Conservation (phyloP, 495 filamentous ascomycete species). For the Aspergillus affinis region DNA sequence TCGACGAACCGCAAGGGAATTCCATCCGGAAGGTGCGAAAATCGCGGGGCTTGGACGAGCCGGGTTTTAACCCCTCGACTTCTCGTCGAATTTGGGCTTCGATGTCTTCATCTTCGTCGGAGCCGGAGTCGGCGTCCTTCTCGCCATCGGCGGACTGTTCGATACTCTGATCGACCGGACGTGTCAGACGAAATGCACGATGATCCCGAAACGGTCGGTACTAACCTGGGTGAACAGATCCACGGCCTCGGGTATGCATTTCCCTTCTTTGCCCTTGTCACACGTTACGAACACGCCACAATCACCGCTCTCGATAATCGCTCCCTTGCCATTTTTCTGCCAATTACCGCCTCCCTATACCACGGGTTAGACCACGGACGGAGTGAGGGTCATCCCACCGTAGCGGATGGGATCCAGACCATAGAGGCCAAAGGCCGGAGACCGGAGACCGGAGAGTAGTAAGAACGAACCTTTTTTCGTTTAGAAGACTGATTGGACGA, state of each 20-base stretch:
- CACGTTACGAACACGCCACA: slow-evolving; percentile 89
- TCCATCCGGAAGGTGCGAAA: slow-evolving; percentile 69
- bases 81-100: slow-evolving; percentile 81
- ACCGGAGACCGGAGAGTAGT: too few relatives aligned
- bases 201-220: not conserved
- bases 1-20: slow-evolving; percentile 67
- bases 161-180: slow-evolving; percentile 20
- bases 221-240: slow-evolving; percentile 74
- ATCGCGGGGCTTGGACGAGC: slow-evolving; percentile 41
- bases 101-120: slow-evolving; percentile 61
- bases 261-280: slow-evolving; percentile 73
- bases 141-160: slow-evolving; percentile 28
- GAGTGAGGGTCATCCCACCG: not conserved
- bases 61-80: slow-evolving; percentile 61
- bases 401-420: not conserved
- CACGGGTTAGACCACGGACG: slow-evolving; percentile 13
- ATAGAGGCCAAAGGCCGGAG: too few relatives aligned
- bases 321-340: slow-evolving; percentile 26
- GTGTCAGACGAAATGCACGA: slow-evolving; percentile 9
- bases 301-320: slow-evolving; percentile 68
- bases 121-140: slow-evolving; percentile 38
- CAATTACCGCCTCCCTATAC: slow-evolving; percentile 32
- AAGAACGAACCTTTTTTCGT: slow-evolving; percentile 37
- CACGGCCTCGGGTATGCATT: slow-evolving; percentile 69
- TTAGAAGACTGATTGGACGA: slow-evolving; percentile 29